Percentiles rank a stretch among this genome's conserved stretches.
Conservation (phyloP, 78 protist species). For the Mastigamoeba balamuthi region DNA sequence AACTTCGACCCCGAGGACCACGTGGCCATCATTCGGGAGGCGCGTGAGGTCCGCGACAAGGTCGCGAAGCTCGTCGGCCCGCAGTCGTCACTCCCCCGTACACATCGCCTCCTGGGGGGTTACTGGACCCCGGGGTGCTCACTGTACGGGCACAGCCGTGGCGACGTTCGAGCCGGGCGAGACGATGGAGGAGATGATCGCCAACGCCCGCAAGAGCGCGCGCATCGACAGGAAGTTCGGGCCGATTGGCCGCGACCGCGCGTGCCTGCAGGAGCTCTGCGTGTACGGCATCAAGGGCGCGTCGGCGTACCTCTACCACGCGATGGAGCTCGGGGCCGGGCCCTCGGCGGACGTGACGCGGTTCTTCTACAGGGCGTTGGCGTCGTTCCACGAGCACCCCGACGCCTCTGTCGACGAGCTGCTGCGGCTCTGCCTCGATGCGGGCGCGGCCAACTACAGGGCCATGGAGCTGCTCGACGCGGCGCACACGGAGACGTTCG, state of each 20-base stretch:
- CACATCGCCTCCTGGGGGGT: too few relatives aligned
- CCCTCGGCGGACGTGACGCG: not conserved
- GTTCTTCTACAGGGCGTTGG: not conserved
- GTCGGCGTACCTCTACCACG: constrained; percentile 56
- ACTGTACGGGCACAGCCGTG: too few relatives aligned
- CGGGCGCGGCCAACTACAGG: not conserved
- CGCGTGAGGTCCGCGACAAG: too few relatives aligned
- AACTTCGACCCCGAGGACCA: constrained; percentile 35
- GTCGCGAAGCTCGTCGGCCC: too few relatives aligned
- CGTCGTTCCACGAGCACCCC: not conserved
- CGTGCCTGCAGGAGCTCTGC: constrained; percentile 27
- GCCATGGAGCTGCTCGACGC: not conserved
- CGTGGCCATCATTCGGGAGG: not conserved
- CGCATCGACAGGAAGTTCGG: too few relatives aligned
- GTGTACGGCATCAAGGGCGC: constrained; percentile 59
- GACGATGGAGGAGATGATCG: not conserved
- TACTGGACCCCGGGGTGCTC: too few relatives aligned
- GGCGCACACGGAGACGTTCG: not conserved
- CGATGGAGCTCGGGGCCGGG: not conserved
- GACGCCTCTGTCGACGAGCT: not conserved
- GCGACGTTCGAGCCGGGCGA: not conserved
- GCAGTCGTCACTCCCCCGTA: too few relatives aligned
- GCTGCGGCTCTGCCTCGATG: constrained; percentile 8
- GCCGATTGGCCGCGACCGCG: too few relatives aligned
- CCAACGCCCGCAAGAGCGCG: too few relatives aligned